phyloP scores from a whole-genome alignment of 2,329 filamentous ascomycete species.

The Ophiocordyceps camponoti-leonardi region DNA sequence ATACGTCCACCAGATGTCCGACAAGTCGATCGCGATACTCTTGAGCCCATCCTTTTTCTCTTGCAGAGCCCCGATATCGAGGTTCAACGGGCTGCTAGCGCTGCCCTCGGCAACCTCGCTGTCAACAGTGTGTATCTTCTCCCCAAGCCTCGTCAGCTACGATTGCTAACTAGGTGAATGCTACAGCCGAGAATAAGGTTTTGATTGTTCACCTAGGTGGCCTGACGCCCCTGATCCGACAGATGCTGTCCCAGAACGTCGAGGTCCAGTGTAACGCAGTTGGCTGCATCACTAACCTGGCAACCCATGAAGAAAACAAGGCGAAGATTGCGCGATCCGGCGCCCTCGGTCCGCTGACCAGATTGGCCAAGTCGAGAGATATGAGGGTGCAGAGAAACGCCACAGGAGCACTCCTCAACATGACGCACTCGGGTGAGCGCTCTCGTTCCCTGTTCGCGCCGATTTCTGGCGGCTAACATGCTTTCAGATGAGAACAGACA shows the following conservation, averaged over 20 bases:
- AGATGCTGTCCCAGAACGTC: slow-evolving; percentile 96
- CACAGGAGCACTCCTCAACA: slow-evolving; percentile 88
- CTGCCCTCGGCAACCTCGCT: slow-evolving; percentile 85
- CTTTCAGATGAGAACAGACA: slow-evolving; percentile 81
- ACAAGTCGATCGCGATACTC: slow-evolving; percentile 84
- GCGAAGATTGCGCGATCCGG: slow-evolving; percentile 94
- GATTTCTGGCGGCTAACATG: not conserved
- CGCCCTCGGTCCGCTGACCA: slow-evolving; percentile 76
- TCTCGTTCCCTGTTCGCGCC: not conserved
- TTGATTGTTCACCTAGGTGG: slow-evolving; percentile 87
- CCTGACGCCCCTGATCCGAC: slow-evolving; percentile 77
- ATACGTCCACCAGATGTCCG: slow-evolving; percentile 55
- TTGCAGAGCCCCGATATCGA: slow-evolving; percentile 93
- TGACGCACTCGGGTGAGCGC: slow-evolving; percentile 85
- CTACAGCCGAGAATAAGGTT: slow-evolving; percentile 86
- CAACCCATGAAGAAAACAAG: slow-evolving; percentile 98
- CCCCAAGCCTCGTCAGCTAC: not conserved
- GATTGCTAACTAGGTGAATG: slow-evolving; percentile 14
- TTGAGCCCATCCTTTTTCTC: slow-evolving; percentile 89
- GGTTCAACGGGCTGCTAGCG: slow-evolving; percentile 90
- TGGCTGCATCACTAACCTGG: slow-evolving; percentile 94
- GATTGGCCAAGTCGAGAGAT: slow-evolving; percentile 89
- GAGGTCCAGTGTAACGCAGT: slow-evolving; percentile 99
- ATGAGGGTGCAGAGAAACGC: slow-evolving; percentile 98
- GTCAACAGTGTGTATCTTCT: slow-evolving; percentile 62